Evolutionary conservation across 805 yeast species (phyloP), one percentile per base, ranked within the genome.

Genomic region (Starmerella apis): DNA sequence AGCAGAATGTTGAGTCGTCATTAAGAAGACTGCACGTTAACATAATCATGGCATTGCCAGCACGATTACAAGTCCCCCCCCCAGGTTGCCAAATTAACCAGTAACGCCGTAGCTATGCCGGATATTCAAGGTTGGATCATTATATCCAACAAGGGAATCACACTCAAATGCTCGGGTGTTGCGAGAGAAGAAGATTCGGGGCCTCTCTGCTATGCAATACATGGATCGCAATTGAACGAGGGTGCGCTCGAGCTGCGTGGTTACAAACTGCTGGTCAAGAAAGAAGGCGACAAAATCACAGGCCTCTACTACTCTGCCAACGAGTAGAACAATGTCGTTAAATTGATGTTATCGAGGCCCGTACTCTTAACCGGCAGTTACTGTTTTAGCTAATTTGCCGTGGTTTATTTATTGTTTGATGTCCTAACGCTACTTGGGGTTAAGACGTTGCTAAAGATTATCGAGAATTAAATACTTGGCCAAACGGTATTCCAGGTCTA

Each of bases 111-210:
- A 27, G 30, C 8, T 11, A 36, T 36, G 39, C 16, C 25, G 25
- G 25, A 36, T 10, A 23, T 20, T 8, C 7, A 20, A 4, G 39
- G 25, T 7, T 36, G 39, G 39, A 43, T 31, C 36, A 31, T n/a
- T 8, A 39, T 49, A 11, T 23, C 46, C 13, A 33, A 43, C 27
- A 33, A 33, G 30, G 51, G 49, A 32, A 43, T 47, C 35, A 39
- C 39, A 1, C 20, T 51, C 10, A 32, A 37, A n/a, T 36, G 48
- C 24, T 22, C 36, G 9, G 57, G 57, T 7, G 47, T 48, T 13
- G 57, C 57, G 22, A 14, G 16, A 2, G 57, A 54, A 32, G 24
- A 8, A 9, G 57, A 54, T 30, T n/a, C 51, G 11, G 57, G 55
- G n/a, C 13, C 32, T 13, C 48, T 54, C 14, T 39, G 38, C 25